Base-by-base conservation (phyloP, 805 yeast genomes). In the Starmerella roubikii region DNA sequence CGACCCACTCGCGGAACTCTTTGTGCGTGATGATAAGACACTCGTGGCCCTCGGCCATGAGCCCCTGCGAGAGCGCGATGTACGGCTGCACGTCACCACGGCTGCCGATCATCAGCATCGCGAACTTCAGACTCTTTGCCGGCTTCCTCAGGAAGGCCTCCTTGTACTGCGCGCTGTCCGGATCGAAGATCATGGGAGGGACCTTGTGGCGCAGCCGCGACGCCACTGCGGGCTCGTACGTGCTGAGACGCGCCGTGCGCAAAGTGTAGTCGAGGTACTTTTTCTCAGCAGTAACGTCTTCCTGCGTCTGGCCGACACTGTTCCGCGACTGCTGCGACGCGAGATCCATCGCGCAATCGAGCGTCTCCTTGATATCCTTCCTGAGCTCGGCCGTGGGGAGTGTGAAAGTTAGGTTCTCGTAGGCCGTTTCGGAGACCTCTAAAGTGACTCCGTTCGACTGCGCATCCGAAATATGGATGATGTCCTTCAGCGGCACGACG, bases 61-160 rank as follows among this genome's bases (percentile, higher is more conserved):
- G 63, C 0, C 86, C 94, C 48, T 75, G 74, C 0, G 83, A 91
- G n/a, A 88, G 60, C 0, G 96, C 88, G 48, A 88, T 79, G 55
- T 85, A 88, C 0, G 97, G 97, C 59, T 88, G 97, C 6, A 88
- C 96, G 59, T 88, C 97, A 25, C 97, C 97, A 42, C 97, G 68
- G 0, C 95, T 84, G 0, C 97, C 97, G 51, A 88, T 88, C 0
- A 96, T 88, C 41, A 88, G 59, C 34, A 84, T 61, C 0, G 80
- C 76, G 52, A 86, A 70, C 22, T 67, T 69, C 49, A 68, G 69
- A 2, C 73, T 58, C 36, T 71, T 66, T 1, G 65, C 54, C 0
- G 93, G 80, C 40, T 62, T 66, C 24, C 73, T 60, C 33, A 48
- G n/a, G 34, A 51, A 43, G 6, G 40, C 37, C 23, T 50, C 50